Percentiles rank a stretch among this genome's conserved stretches.
These are phyloP conservation scores for Coniochaeta prunicola DNA, from an alignment of 2,329 filamentous ascomycete species.

Conservation along the genomic window DNA sequence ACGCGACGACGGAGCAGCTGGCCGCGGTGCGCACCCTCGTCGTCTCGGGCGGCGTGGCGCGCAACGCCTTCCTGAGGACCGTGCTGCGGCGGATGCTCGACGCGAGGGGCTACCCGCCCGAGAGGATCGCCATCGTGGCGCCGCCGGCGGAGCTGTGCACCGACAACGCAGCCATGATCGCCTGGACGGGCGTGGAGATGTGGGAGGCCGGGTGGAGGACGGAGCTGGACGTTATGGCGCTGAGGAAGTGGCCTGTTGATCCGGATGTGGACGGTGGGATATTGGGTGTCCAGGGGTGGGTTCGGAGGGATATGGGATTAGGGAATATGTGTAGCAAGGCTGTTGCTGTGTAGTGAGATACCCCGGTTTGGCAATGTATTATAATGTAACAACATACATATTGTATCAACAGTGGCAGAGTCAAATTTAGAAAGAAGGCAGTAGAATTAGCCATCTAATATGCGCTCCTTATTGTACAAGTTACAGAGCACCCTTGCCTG, in stretches of 20 bases:
- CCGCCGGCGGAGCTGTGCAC: constrained; percentile 78
- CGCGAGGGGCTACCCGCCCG: constrained; percentile 53
- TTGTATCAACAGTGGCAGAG: neutral
- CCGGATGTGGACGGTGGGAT: constrained; percentile 54
- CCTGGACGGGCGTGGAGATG: constrained; percentile 92
- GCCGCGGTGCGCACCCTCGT: constrained; percentile 54
- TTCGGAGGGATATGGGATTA: constrained; percentile 14
- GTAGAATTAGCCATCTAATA: neutral
- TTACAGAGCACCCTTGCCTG: neutral
- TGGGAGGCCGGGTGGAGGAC: constrained; percentile 68
- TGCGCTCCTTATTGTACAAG: constrained; percentile 1
- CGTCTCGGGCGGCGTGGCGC: constrained; percentile 83
- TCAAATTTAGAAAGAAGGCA: neutral
- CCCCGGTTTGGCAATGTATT: neutral
- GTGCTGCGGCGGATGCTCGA: constrained; percentile 53
- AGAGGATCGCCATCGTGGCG: constrained; percentile 60
- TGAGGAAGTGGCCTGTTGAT: constrained; percentile 72
- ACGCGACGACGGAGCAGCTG: neutral
- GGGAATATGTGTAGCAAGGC: neutral
- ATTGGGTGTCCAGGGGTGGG: constrained; percentile 48
- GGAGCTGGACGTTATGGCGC: constrained; percentile 49
- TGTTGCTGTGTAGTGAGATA: neutral
- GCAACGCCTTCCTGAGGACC: constrained; percentile 70
- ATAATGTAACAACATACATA: neutral
- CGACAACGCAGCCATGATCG: constrained; percentile 97